phyloP scores from a whole-genome alignment of 495 filamentous ascomycete species.

The Coniosporium apollinis region DNA sequence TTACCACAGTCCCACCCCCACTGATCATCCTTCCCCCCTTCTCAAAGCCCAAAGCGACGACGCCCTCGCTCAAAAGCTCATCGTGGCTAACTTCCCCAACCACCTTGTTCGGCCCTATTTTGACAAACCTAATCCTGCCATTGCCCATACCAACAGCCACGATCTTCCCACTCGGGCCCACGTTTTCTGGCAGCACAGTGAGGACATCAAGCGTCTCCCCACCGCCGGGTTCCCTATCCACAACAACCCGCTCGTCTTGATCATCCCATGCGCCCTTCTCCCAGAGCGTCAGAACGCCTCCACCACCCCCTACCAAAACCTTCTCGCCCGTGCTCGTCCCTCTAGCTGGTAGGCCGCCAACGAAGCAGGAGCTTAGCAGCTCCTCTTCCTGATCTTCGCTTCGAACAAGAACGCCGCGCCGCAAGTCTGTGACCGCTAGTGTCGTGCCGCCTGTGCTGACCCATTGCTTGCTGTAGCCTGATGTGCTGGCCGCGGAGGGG shows the following conservation, averaged over 20 bases:
- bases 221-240: slow-evolving; percentile 38
- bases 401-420: slow-evolving; percentile 61
- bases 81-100: slow-evolving; percentile 52
- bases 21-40: slow-evolving; percentile 70
- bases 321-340: slow-evolving; percentile 53
- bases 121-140: slow-evolving; percentile 40
- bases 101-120: slow-evolving; percentile 41
- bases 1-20: slow-evolving; percentile 65
- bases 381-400: slow-evolving; percentile 94
- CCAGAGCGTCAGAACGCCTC: slow-evolving; percentile 78
- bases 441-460: slow-evolving; percentile 82
- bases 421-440: slow-evolving; percentile 71
- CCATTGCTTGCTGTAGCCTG: slow-evolving; percentile 82
- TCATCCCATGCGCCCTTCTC: slow-evolving; percentile 88
- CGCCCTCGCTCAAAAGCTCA: slow-evolving; percentile 57
- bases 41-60: slow-evolving; percentile 65
- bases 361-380: slow-evolving; percentile 58
- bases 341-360: slow-evolving; percentile 45
- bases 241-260: slow-evolving; percentile 70
- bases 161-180: slow-evolving; percentile 45
- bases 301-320: slow-evolving; percentile 59
- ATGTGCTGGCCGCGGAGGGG: slow-evolving; percentile 55
- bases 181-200: slow-evolving; percentile 40
- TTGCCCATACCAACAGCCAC: slow-evolving; percentile 62
- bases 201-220: slow-evolving; percentile 59